Evolutionary conservation across 371 early-diverging fungal species (phyloP), one percentile per base, ranked within the genome.

Genomic region (Circinella minor): DNA sequence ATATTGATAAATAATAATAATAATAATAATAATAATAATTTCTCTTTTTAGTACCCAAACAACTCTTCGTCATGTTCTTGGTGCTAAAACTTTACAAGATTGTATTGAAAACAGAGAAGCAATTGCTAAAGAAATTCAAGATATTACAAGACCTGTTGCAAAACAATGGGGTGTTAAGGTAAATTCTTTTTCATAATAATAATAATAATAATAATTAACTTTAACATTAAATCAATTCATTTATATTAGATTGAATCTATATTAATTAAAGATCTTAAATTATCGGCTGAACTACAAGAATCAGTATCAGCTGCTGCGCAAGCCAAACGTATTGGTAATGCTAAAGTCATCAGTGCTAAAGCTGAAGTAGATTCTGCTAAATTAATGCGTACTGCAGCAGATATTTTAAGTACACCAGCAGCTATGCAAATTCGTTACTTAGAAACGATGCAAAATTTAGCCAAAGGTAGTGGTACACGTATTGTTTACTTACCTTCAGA

Each of bases 311-410:
- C 94, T 7, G 97, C 97, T n/a, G 97, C 97, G 39, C 95, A 95
- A 69, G 94, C 93, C 60, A 89, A 92, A 71, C 85, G 98, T 20
- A 81, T 95, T 36, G 98, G 96, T 48, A 92, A 96, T 77, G 87
- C 92, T 43, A 95, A 95, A 81, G 89, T 97, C 49, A 97, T 97
- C 71, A 88, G 91, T 34, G 97, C 97, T 0, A 80, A 89, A 68
- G 96, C 97, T 11, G 97, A 96, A 70, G 97, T 97, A 2, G 93
- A 96, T 46, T 84, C 94, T 9, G 96, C 97, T 20, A 95, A 93
- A 72, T 75, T 97, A 63, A 97, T 97, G 97, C 85, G 97, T 55
- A 92, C 96, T 70, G 96, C 97, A 15, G 91, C 94, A 0, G 91
- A 91, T 68, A 85, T 92, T 66, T 77, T 91, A 37, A 88, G 77